Evolutionary conservation across 108 stramenopile genomes (phyloP), one percentile per base, ranked within the genome.

Genomic region (Fragilariopsis cylindrus): DNA sequence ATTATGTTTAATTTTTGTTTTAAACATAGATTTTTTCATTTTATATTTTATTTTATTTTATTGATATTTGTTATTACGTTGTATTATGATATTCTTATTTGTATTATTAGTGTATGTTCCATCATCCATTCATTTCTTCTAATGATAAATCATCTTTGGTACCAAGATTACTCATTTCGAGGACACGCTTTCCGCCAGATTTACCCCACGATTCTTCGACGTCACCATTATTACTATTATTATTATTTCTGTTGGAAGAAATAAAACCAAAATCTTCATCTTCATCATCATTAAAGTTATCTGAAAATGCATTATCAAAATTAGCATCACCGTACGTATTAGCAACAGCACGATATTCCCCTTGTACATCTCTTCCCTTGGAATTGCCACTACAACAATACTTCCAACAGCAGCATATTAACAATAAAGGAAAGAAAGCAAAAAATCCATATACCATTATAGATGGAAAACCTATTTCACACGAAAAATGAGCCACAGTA

Each of bases 251-350:
- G 30, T 30, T 30, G 30, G 30, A 30, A 2, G 30, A 30, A 75
- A 43, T n/a, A 42, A 43, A 65, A n/a, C 15, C 52, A 15, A 53
- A 15, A 8, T 69, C 68, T 12, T 76, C 75, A 49, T 76, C 75
- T 19, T 66, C 69, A 47, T 76, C 75, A 47, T 69, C 75, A 8
- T 40, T 50, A 40, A 49, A 67, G 56, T 72, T 50, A 39, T 77
- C 76, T 5, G 57, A 60, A 55, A 77, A 77, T 16, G 76, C 67
- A 55, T 77, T 77, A 60, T 77, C 70, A 49, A 50, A 77, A 21
- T 47, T 48, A 44, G 55, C 52, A 30, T 73, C 65, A 41, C 77
- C 77, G 16, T 78, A 78, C 45, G 53, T 70, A 4, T 70, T 70
- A 2, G 71, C 77, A 21, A 78, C 65, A 7, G 45, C 40, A 5